phyloP scores from a whole-genome alignment of 352 stramenopile species.

The Pythium coloratum region DNA sequence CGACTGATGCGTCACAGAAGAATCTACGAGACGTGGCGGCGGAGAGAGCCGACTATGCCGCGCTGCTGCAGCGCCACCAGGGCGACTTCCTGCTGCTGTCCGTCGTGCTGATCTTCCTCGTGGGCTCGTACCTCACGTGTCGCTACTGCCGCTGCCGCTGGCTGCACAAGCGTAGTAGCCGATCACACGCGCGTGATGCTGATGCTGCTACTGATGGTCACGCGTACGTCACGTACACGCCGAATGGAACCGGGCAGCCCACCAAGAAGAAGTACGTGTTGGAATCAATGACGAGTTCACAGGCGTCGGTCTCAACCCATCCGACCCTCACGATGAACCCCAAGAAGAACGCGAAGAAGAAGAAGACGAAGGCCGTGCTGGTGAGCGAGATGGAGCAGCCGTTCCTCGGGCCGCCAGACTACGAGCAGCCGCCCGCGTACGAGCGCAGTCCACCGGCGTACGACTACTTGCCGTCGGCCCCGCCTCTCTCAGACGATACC shows the following conservation, averaged over 20 bases:
- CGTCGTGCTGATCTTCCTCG: constrained; percentile 47
- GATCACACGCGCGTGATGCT: not conserved
- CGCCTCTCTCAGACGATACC: constrained; percentile 42
- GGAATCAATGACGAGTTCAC: constrained; percentile 8
- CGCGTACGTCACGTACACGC: constrained; percentile 20
- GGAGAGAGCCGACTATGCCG: not conserved
- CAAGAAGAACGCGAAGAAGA: not conserved
- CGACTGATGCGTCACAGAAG: not conserved
- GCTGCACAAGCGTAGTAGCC: constrained; percentile 4
- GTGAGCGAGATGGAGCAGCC: constrained; percentile 71
- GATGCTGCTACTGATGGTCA: not conserved
- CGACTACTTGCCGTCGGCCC: constrained; percentile 65
- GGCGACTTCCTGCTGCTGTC: constrained; percentile 40
- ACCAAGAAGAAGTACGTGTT: constrained; percentile 2
- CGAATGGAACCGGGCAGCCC: constrained; percentile 4
- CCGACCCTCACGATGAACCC: not conserved
- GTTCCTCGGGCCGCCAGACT: constrained; percentile 44
- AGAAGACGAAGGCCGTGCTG: constrained; percentile 23
- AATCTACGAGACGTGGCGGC: not conserved
- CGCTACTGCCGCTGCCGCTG: constrained; percentile 48
- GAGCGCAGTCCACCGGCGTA: constrained; percentile 46
- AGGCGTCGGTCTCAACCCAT: not conserved
- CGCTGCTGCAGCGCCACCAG: constrained; percentile 33
- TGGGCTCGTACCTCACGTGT: constrained; percentile 51
- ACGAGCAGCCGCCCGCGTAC: constrained; percentile 37